Evolutionary conservation across 306 rosid genomes (phyloP).

Genomic region (Gleditsia sinensis): DNA sequence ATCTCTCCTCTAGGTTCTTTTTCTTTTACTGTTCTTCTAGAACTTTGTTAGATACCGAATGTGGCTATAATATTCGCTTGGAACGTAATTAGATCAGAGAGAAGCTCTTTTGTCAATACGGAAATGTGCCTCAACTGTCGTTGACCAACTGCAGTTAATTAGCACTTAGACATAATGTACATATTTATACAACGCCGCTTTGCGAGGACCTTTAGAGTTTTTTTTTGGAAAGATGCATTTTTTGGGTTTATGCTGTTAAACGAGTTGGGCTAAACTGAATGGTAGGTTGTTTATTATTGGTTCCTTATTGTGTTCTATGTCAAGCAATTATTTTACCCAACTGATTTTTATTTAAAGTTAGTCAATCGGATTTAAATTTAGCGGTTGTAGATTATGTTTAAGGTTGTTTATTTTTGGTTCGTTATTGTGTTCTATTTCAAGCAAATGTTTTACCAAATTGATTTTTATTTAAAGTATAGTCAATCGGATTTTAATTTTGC

Average conservation of each 20-base stretch:
- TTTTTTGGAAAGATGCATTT: neutral
- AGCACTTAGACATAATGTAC: neutral
- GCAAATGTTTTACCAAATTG: too few relatives aligned
- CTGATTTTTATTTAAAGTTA: neutral
- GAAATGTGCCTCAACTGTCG: slow-evolving; percentile 20
- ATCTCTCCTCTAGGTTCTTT: neutral
- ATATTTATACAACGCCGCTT: neutral
- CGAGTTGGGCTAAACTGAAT: neutral
- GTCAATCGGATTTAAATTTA: too few relatives aligned
- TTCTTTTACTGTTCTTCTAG: neutral
- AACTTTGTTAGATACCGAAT: slow-evolving; percentile 6
- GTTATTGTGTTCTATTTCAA: too few relatives aligned
- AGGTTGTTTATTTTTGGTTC: too few relatives aligned
- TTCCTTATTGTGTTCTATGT: neutral
- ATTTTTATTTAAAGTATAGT: too few relatives aligned
- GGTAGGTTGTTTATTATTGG: neutral
- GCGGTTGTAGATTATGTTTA: too few relatives aligned
- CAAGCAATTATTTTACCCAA: neutral
- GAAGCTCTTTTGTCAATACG: slow-evolving; percentile 16
- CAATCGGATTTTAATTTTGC: too few relatives aligned
- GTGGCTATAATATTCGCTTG: slow-evolving; percentile 18
- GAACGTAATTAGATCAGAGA: slow-evolving; percentile 14
- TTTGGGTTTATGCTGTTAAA: neutral
- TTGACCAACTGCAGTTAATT: slow-evolving; percentile 5
- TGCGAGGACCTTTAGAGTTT: neutral